phyloP scores from a whole-genome alignment of 2,329 filamentous ascomycete genomes.

The Macrophomina pseudophaseolina region DNA sequence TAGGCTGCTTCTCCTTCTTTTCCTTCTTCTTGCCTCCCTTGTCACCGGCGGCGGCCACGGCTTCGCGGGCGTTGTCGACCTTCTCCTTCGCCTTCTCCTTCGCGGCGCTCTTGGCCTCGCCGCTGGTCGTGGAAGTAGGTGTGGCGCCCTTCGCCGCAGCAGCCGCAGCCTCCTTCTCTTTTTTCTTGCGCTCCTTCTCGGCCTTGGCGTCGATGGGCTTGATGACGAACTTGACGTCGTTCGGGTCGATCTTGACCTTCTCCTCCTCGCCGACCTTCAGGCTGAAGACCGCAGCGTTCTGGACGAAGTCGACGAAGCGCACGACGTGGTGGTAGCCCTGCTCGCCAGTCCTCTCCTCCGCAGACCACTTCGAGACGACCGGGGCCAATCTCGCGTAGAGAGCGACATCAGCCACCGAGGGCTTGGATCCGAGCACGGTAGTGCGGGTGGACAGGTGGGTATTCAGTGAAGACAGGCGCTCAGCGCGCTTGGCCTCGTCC shows the following conservation, averaged over 20 bases:
- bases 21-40: slow-evolving; percentile 68
- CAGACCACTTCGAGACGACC: slow-evolving; percentile 76
- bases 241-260: slow-evolving; percentile 78
- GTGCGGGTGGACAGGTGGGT: slow-evolving; percentile 85
- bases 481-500: slow-evolving; percentile 61
- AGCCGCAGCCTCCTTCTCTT: slow-evolving; percentile 76
- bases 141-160: slow-evolving; percentile 55
- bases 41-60: slow-evolving; percentile 51
- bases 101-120: slow-evolving; percentile 49
- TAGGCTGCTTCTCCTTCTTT: slow-evolving; percentile 88
- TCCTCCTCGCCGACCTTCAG: slow-evolving; percentile 72
- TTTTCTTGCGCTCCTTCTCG: slow-evolving; percentile 96
- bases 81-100: slow-evolving; percentile 57
- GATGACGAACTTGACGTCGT: slow-evolving; percentile 84
- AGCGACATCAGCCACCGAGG: slow-evolving; percentile 83
- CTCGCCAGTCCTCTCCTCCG: slow-evolving; percentile 88
- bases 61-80: slow-evolving; percentile 59
- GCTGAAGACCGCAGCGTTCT: slow-evolving; percentile 77
- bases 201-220: slow-evolving; percentile 89
- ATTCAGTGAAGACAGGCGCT: slow-evolving; percentile 81
- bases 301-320: slow-evolving; percentile 90
- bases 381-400: slow-evolving; percentile 81
- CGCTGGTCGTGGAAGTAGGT: slow-evolving; percentile 41
- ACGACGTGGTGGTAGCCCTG: slow-evolving; percentile 90
- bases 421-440: slow-evolving; percentile 87